phyloP scores from a whole-genome alignment of 805 yeast species.

The Nematodospora valgi region DNA sequence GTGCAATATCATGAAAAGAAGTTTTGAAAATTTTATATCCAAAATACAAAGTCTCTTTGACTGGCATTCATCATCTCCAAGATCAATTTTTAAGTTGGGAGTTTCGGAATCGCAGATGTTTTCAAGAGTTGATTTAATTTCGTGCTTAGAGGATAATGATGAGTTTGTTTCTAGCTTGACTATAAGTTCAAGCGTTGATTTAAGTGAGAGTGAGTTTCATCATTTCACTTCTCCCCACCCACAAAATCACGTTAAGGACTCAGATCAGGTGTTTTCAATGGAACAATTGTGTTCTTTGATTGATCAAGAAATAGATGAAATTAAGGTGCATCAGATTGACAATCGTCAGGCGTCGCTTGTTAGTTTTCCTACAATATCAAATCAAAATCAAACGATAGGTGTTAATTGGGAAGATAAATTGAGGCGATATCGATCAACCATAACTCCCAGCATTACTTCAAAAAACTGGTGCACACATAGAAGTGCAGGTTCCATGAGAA shows the following conservation, averaged over 20 bases:
- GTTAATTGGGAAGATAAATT: too few species aligned
- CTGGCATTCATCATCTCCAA: too few species aligned
- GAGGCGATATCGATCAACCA: too few species aligned
- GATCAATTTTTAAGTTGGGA: too few species aligned
- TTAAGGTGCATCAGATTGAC: not conserved
- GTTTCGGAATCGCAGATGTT: too few species aligned
- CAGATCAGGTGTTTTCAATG: constrained; percentile 1
- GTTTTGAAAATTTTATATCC: too few species aligned
- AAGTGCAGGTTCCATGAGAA: too few species aligned
- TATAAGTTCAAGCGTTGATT: not conserved
- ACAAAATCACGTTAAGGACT: not conserved
- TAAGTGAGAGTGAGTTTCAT: not conserved
- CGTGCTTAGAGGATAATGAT: constrained; percentile 2
- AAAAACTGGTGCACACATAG: too few species aligned
- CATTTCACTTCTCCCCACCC: not conserved
- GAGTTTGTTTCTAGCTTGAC: not conserved
- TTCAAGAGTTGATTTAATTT: constrained; percentile 2
- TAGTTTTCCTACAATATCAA: not conserved
- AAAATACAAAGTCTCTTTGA: too few species aligned
- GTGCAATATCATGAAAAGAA: too few species aligned
- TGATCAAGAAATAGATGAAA: constrained; percentile 6
- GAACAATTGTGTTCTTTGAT: constrained; percentile 6
- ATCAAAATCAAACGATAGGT: too few species aligned
- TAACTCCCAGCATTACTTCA: too few species aligned
- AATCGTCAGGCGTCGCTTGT: not conserved